phyloP scores from a whole-genome alignment of 2,329 filamentous ascomycete species.

The Rhinocladiella similis region DNA sequence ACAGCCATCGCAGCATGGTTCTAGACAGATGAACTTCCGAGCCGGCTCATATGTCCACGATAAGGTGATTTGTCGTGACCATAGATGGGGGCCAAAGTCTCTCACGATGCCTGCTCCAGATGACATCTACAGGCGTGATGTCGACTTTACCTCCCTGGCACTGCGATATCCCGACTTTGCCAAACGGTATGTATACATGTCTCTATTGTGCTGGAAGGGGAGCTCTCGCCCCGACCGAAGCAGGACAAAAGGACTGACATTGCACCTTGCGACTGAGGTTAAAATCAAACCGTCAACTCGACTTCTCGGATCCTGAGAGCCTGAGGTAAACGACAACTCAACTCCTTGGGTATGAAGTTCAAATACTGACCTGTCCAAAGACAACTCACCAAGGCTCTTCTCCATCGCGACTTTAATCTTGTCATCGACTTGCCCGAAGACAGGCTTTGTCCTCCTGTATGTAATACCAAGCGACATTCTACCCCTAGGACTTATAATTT shows the following conservation, averaged over 20 bases:
- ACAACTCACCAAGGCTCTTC: constrained; percentile 72
- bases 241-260: no score
- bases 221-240: neutral
- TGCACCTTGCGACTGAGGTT: constrained; percentile 38
- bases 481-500: no score
- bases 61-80: no score
- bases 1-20: no score
- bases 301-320: constrained; percentile 77
- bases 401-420: constrained; percentile 74
- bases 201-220: neutral
- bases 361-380: constrained; percentile 34
- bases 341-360: neutral
- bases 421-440: constrained; percentile 70
- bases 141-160: constrained; percentile 65
- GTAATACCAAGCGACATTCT: neutral
- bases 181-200: constrained; percentile 47
- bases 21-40: no score
- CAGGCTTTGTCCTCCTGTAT: constrained; percentile 81
- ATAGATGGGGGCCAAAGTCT: no score
- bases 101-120: constrained; percentile 23
- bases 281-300: constrained; percentile 61
- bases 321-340: constrained; percentile 58
- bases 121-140: constrained; percentile 27
- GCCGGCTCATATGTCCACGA: no score
- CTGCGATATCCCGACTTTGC: constrained; percentile 60